Base-by-base conservation (phyloP, 768 basidiomycete genomes). In the Pluteus cervinus region DNA sequence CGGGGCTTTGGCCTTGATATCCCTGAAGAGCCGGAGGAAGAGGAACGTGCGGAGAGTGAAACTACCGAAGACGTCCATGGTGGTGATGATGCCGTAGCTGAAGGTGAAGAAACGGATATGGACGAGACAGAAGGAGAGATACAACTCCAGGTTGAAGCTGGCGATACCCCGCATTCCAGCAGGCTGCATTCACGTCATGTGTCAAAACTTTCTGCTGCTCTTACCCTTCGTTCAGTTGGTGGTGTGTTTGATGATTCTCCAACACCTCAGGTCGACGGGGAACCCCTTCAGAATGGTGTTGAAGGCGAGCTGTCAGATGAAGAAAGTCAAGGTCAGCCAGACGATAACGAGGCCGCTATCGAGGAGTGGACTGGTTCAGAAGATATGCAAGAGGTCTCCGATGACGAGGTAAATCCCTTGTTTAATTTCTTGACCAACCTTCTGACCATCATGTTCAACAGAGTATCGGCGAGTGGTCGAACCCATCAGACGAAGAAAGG, bases 391-490 rank as follows among this genome's bases (percentile, higher is more conserved):
- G 75, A 76, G 37, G 62, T 61, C 24, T 79, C 81, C 18, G 82
- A 85, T 24, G 80, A 85, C 47, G 80, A 85, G 66, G 86, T 86
- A 48, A 37, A 69, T 53, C 36, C 33, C 21, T 46, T 40, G 29
- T 33, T 44, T 37, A 39, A 20, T 43, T 34, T 26, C 49, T 35
- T 31, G 32, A 40, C 23, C 32, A 34, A 42, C 20, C 28, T 23
- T 44, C 39, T 21, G 11, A 39, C 37, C 20, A 18, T 30, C 29
- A 14, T 32, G 20, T 36, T 43, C 9, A 29, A 47, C 65, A 86
- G 80, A 88, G 85, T 48, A 81, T 87, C 33, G 86, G 86, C 18
- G 87, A 91, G 61, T 91, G 76, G 75, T 91, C 88, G 16, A 91
- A 91, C 51, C 88, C 88, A 12, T 91, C 88, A 17, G 88, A 91